Base-by-base conservation (phyloP, 179 eudicot species). In the Beta lomatogona region DNA sequence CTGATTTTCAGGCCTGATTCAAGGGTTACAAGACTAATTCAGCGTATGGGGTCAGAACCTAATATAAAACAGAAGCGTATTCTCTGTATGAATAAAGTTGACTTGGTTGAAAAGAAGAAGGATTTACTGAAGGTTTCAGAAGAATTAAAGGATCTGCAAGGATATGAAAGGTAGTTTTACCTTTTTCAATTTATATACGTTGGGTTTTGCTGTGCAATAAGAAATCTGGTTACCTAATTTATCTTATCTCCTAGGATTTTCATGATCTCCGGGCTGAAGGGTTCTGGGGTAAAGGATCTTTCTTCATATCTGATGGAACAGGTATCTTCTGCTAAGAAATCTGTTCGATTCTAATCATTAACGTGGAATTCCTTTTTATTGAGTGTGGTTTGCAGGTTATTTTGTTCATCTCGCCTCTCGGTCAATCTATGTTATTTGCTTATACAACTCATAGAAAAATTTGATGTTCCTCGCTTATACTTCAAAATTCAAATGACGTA, bases 201-300 rank as follows among this genome's bases (percentile, higher is more conserved):
- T 25, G 71, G 53, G 69, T 78, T 63, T 63, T 18, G 57, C 46
- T 58, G 22, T 22, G 36, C 77, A 36, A 80, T n/a, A 53, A 6
- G 4, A 83, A 79, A 63, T 73, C 59, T 76, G 57, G 31, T 46
- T 78, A 12, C 46, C 31, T 82, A 14, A 69, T 80, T 72, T 41
- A 11, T 63, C 52, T 80, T 10, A 73, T 83, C 66, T 80, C 80
- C 16, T 73, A 94, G 99, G 93, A 85, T 86, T 78, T 97, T 93
- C 80, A 92, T 93, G 98, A 87, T 93, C 28, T 97, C 99, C 8
- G 99, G 98, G 72, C 90, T 97, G 66, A 94, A 94, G 89, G 99
- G 99, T 78, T 86, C 91, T 80, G 99, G 99, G 80, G 94, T 97
- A 71, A 92, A 89, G 87, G 97, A 97, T 86, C 89, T 97, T 52